Evolutionary conservation across 306 rosid genomes (phyloP).

Genomic region (Senna tora): DNA sequence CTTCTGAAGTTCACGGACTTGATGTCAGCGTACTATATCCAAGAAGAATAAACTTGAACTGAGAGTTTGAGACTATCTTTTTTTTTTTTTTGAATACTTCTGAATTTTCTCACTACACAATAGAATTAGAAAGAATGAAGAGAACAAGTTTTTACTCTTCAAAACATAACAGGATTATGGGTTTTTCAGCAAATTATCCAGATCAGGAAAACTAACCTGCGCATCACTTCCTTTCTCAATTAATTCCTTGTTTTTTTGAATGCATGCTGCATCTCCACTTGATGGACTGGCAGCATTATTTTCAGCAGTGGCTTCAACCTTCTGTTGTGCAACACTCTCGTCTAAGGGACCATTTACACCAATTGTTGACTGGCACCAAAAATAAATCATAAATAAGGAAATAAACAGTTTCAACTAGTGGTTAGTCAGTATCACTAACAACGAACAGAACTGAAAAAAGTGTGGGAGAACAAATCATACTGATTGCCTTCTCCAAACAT

Average conservation of each 20-base stretch:
- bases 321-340: conserved; percentile 49
- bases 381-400: not conserved
- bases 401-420: not conserved
- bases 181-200: not conserved
- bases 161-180: not conserved
- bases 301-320: conserved; percentile 59
- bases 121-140: not conserved
- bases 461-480: conserved; percentile 43
- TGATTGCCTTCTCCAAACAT: conserved; percentile 76
- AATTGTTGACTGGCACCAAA: conserved; percentile 45
- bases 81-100: conserved; percentile 21
- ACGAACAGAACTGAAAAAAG: not conserved
- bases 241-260: conserved; percentile 45
- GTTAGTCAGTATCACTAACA: not conserved
- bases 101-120: not conserved
- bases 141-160: not conserved
- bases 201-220: conserved; percentile 50
- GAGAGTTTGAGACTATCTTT: not conserved
- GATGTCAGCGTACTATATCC: no score
- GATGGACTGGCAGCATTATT: conserved; percentile 60
- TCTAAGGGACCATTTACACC: conserved; percentile 40
- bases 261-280: conserved; percentile 47
- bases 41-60: conserved; percentile 20
- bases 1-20: not conserved
- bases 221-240: conserved; percentile 64